A percentile compares a stretch with the other conserved stretches of the same genome.
phyloP scores from a whole-genome alignment of 768 basidiomycete species.

The Lentinula aciculospora region DNA sequence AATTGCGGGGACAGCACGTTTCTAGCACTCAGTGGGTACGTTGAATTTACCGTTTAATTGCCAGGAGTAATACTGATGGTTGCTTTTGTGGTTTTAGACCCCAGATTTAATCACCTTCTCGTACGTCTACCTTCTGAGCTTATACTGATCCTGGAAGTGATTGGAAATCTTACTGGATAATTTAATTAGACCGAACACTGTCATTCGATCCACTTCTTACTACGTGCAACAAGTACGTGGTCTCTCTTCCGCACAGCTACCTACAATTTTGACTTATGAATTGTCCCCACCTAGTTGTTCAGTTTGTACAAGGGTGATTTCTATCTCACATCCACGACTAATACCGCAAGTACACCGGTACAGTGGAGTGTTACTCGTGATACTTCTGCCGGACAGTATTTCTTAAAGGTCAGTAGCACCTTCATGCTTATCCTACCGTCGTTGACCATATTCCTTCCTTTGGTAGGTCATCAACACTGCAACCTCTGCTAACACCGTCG shows the following conservation, averaged over 20 bases:
- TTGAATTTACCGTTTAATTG: conserved; percentile 6
- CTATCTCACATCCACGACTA: conserved; percentile 60
- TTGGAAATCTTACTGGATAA: neutral
- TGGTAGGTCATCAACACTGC: conserved; percentile 52
- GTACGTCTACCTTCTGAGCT: conserved; percentile 21
- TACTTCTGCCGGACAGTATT: conserved; percentile 18
- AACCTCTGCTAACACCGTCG: conserved; percentile 31
- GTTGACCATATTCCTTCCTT: neutral
- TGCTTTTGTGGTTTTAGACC: conserved; percentile 28
- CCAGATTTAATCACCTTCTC: conserved; percentile 59
- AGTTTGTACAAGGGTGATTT: conserved; percentile 55
- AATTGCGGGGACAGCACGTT: conserved; percentile 39
- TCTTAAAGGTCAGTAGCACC: conserved; percentile 21
- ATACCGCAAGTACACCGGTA: conserved; percentile 37
- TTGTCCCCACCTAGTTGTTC: conserved; percentile 49
- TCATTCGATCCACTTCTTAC: conserved; percentile 59
- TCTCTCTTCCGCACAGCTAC: neutral
- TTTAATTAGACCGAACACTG: conserved; percentile 36
- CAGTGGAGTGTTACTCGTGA: conserved; percentile 57
- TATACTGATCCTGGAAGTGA: neutral
- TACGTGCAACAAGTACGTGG: conserved; percentile 50
- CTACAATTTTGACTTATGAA: no score
- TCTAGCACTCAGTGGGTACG: conserved; percentile 52
- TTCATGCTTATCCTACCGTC: no score
- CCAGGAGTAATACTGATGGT: neutral